phyloP scores from a whole-genome alignment of 1,284 basidiomycete species.

The Tetrapyrgos nigripes region DNA sequence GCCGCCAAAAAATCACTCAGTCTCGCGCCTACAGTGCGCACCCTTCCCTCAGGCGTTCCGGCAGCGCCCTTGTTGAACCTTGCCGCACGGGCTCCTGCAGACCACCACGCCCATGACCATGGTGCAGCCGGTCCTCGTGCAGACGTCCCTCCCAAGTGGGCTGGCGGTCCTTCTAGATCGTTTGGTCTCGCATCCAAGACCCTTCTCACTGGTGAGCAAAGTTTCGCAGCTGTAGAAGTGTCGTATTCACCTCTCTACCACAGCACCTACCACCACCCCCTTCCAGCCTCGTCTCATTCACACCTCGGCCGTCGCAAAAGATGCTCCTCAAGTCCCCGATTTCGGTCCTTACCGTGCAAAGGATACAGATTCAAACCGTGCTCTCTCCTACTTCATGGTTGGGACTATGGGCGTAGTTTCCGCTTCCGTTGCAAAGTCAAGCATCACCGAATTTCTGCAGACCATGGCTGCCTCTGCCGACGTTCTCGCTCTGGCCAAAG shows the following conservation, averaged over 20 bases:
- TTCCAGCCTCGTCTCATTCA: constrained; percentile 78
- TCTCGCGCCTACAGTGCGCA: constrained; percentile 82
- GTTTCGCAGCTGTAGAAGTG: not conserved
- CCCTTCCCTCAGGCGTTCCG: constrained; percentile 78
- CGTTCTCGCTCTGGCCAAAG: constrained; percentile 97
- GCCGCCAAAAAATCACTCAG: constrained; percentile 83
- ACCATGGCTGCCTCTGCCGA: constrained; percentile 98
- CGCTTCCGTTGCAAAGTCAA: constrained; percentile 94
- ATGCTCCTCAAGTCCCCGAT: constrained; percentile 87
- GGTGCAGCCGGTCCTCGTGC: constrained; percentile 61
- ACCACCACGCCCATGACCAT: constrained; percentile 67
- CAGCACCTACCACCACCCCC: constrained; percentile 45
- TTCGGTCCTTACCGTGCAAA: constrained; percentile 84
- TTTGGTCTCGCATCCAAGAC: constrained; percentile 72
- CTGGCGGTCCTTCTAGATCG: constrained; percentile 58
- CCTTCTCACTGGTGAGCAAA: constrained; percentile 69
- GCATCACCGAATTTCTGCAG: constrained; percentile 93
- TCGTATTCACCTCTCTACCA: constrained; percentile 13
- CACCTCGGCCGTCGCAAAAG: constrained; percentile 68
- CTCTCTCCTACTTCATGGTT: constrained; percentile 97
- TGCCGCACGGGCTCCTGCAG: constrained; percentile 64
- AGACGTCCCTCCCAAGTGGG: constrained; percentile 73
- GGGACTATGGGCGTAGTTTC: constrained; percentile 94
- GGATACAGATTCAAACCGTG: constrained; percentile 77
- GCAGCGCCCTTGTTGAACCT: constrained; percentile 74